Evolutionary conservation across 805 yeast species (phyloP), one percentile per base, ranked within the genome.

Genomic region (Millerozyma acaciae): DNA sequence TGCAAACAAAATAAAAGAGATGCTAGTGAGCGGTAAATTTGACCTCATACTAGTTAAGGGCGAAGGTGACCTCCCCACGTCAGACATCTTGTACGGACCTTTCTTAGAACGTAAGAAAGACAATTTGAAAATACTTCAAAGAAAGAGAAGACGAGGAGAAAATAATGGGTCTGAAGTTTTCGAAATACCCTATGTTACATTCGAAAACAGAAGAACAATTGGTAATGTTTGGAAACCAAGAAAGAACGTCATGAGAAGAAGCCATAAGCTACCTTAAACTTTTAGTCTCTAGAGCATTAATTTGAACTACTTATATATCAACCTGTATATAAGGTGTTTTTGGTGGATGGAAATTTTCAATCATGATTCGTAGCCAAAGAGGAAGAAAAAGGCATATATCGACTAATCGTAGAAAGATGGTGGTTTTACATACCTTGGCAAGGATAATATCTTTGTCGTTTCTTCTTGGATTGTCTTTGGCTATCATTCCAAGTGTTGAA

Each of bases 21-120:
- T 43, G 0, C 45, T 58, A 10, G 50, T 50, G 4, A 53, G 47
- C 1, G 49, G 42, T 8, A 17, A 16, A 15, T 58, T 41, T 23
- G 50, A 53, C 23, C 44, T 76, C 34, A 40, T 83, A 0, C 34
- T 84, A 2, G 65, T 75, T 1, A 70, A 82, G 40, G 88, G 86
- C 1, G 72, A 76, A 27, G 75, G 84, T 1, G 85, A 79, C 30
- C 56, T 81, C 2, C 93, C 95, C 0, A 50, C 70, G 1, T 64
- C 71, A 48, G 86, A 78, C 39, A 34, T 80, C 2, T 48, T 69
- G 14, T 50, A 65, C 47, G 45, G 61, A 36, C 36, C 29, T 2
- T 28, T 60, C 7, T 28, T 58, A 4, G 33, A 38, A 10, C 42
- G 41, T 6, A 61, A 35, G 55, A 34, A 44, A 20, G 52, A 31